Conservation (phyloP, 1,284 basidiomycete species). For the Ganoderma resinaceum region DNA sequence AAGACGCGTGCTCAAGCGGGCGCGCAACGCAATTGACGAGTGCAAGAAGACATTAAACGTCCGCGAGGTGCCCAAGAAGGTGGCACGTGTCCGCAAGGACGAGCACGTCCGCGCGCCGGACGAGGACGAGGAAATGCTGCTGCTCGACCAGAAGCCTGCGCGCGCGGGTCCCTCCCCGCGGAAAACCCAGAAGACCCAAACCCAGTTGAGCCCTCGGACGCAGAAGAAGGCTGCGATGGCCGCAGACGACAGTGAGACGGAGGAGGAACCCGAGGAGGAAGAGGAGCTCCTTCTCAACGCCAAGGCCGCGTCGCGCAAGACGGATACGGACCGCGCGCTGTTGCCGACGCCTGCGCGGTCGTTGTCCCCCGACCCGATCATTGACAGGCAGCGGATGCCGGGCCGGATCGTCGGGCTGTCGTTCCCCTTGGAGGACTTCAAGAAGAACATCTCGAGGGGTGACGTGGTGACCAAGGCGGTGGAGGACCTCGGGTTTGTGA, state of each 20-base stretch:
- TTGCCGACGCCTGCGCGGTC: constrained; percentile 52
- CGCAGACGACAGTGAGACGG: constrained; percentile 35
- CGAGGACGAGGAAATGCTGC: constrained; percentile 68
- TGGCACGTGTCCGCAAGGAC: constrained; percentile 57
- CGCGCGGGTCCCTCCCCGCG: constrained; percentile 36
- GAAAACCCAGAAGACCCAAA: constrained; percentile 17
- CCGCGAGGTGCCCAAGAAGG: constrained; percentile 72
- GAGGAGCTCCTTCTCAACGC: constrained; percentile 38
- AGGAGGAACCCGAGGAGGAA: constrained; percentile 34
- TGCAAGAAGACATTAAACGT: constrained; percentile 77
- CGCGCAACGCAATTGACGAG: constrained; percentile 61
- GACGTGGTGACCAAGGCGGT: constrained; percentile 86
- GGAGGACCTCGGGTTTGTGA: constrained; percentile 75
- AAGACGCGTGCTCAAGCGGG: constrained; percentile 64
- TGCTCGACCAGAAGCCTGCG: constrained; percentile 60
- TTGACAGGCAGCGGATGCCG: constrained; percentile 49
- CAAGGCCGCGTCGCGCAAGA: constrained; percentile 36
- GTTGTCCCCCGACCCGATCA: constrained; percentile 47
- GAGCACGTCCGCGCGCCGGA: constrained; percentile 66
- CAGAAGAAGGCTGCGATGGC: constrained; percentile 37
- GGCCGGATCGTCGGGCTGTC: constrained; percentile 78
- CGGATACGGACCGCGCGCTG: constrained; percentile 21
- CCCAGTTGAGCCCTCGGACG: constrained; percentile 1
- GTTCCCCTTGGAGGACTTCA: constrained; percentile 80
- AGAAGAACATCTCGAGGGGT: constrained; percentile 68